Base-by-base conservation (phyloP, 768 basidiomycete genomes). In the Leccinum longicurvipes region DNA sequence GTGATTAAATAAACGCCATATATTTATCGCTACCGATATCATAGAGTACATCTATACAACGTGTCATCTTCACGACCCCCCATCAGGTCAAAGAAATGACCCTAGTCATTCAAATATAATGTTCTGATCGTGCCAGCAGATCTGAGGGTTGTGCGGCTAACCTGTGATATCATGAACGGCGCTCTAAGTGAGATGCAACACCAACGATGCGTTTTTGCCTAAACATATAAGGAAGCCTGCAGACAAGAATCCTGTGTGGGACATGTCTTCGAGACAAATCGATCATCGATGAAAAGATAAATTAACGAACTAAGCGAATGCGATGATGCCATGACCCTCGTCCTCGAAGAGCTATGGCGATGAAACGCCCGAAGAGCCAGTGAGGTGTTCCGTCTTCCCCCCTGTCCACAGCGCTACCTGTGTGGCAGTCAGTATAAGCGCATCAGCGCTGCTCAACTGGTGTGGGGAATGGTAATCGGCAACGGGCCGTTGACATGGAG, bases 101-200 rank as follows among this genome's bases (percentile, higher is more conserved):
- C 11, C n/a, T 4, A 4, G n/a, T 10, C 36, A 11, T 46, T 3
- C 29, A n/a, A 25, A n/a, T 31, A 34, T 10, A 27, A 25, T 25
- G 57, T 29, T 27, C 45, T n/a, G 14, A 36, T 36, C 34, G 17
- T 29, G 9, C 29, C 8, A 9, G 21, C 45, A 29, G 44, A 50
- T 27, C 34, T 29, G 14, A 21, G 21, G 9, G 27, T 14, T 31
- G 21, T 11, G 17, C 14, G 47, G 42, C 47, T 25, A 47, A 55
- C 32, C 46, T 36, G 31, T 57, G 53, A 62, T 53, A 39, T 11
- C n/a, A 44, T 39, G 47, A 51, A 45, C 28, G 59, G 45, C 31
- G 31, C 29, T 31, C 29, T 11, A 31, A 31, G 29, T 12, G 29
- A 11, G 29, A 12, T 31, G 29, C 10, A 31, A 31, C 36, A 19